A percentile compares a stretch with the other conserved stretches of the same genome.
These are phyloP conservation scores for Backusella tuberculispora DNA, from an alignment of 192 early-diverging fungal genomes.

Conservation along the genomic window DNA sequence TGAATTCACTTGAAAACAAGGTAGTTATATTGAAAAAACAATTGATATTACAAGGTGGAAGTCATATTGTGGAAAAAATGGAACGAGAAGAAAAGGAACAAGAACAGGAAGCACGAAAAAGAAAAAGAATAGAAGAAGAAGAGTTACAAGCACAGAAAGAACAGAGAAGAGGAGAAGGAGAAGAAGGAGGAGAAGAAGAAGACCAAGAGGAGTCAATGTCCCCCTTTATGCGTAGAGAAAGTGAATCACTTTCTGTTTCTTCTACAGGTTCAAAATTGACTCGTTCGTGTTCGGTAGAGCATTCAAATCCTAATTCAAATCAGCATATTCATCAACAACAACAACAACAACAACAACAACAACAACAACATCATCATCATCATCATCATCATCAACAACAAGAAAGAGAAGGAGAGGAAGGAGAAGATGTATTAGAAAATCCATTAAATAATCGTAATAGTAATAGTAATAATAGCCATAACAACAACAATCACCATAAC, in stretches of 20 bases:
- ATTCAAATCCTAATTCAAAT: not conserved
- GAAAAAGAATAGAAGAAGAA: not conserved
- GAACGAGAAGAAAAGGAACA: not conserved
- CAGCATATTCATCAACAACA: not conserved
- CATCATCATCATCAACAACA: too few species aligned
- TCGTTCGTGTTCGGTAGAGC: not conserved
- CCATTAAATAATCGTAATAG: not conserved
- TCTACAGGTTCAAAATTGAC: not conserved
- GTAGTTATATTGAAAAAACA: not conserved
- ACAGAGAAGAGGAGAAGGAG: not conserved
- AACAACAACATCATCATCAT: too few species aligned
- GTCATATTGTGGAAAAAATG: not conserved
- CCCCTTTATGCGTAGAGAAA: not conserved
- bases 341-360: not conserved
- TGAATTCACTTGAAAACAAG: slow-evolving; percentile 15
- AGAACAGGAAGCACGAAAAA: not conserved
- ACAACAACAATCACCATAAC: too few species aligned
- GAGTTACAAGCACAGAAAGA: not conserved
- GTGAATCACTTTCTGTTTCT: not conserved
- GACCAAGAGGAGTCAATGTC: not conserved
- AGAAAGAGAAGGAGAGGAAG: too few species aligned
- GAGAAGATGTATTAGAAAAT: not conserved
- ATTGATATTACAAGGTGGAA: not conserved
- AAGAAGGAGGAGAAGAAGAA: not conserved
- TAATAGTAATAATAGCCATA: not conserved